Base-by-base conservation (phyloP, 805 yeast species). In the Metschnikowia cerradonensis region DNA sequence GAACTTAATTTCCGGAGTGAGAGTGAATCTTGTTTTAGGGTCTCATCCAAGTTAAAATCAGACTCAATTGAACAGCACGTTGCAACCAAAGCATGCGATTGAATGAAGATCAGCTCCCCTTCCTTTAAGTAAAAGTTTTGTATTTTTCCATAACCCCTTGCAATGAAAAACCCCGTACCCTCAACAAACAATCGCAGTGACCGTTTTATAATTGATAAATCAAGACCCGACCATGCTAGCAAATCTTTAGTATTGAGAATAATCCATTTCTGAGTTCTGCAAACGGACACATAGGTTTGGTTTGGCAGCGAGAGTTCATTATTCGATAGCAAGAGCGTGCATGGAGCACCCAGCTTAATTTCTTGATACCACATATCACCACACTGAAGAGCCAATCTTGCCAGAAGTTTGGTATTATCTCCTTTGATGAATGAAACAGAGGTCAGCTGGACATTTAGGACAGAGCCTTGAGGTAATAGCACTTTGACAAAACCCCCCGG, bases 151-250 rank as follows among this genome's bases (percentile, higher is more conserved):
- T 23, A 7, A 8, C 52, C 52, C n/a, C 50, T 49, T 20, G 44
- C 50, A 22, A 53, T 41, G 19, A 53, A 43, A 14, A 50, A 42
- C 0, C 56, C 56, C 5, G 20, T 19, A 6, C 56, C 53, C 22
- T 40, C 37, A 15, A 50, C 22, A 22, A 15, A n/a, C 20, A 53
- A 35, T 8, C n/a, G 36, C 13, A 34, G 17, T 10, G 35, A 23
- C 13, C 26, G 15, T 14, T 41, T 48, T 4, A 19, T 26, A 19
- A 52, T 22, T 11, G 38, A 36, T 6, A 54, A 20, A 39, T 56
- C 58, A 22, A 33, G 42, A 2, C 58, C 58, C 5, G 53, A 36
- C 59, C 59, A 56, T 2, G 54, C 56, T 10, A 50, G 45, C 15
- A 56, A 44, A 42, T 37, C 19, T 3, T 45, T 40, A 7, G 44